These are phyloP conservation scores for Coleophoma cylindrospora DNA, from an alignment of 2,329 filamentous ascomycete species.

Conservation along the genomic window DNA sequence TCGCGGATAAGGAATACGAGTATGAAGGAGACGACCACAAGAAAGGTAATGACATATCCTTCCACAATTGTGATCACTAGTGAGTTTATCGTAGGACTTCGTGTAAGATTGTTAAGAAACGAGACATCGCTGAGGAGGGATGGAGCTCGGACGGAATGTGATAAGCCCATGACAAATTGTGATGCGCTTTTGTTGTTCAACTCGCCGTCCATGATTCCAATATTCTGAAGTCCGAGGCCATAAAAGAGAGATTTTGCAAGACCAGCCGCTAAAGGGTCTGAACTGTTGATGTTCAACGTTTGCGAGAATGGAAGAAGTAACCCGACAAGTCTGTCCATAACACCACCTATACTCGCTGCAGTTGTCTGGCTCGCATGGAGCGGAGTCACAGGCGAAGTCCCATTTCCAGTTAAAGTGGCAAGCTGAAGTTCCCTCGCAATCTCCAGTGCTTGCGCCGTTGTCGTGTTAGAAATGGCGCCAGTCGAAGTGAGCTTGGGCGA, in stretches of 20 bases:
- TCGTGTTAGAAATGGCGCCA: conserved; percentile 8
- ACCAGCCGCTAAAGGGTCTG: conserved; percentile 20
- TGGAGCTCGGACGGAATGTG: conserved; percentile 11
- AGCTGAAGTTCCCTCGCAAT: conserved; percentile 18
- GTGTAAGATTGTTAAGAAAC: conserved; percentile 58
- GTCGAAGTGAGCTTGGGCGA: conserved; percentile 7
- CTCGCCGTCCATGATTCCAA: conserved; percentile 3
- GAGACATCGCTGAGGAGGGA: conserved; percentile 52
- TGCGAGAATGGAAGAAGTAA: conserved; percentile 21
- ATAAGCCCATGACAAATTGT: conserved; percentile 3
- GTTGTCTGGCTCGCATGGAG: conserved; percentile 28
- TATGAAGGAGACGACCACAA: conserved; percentile 92
- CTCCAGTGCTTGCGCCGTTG: conserved; percentile 14
- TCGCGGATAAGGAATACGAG: conserved; percentile 94
- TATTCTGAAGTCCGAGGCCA: conserved; percentile 14
- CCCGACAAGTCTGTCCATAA: conserved; percentile 30
- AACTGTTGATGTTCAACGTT: conserved; percentile 17
- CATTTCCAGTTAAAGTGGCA: conserved; percentile 18
- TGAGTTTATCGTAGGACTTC: conserved; percentile 68
- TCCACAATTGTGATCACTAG: conserved; percentile 80
- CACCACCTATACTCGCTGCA: conserved; percentile 28
- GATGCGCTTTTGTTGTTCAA: conserved; percentile 7
- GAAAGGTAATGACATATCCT: conserved; percentile 86
- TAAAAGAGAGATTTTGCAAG: conserved; percentile 22
- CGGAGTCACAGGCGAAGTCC: conserved; percentile 23